Evolutionary conservation across 1,284 basidiomycete species (phyloP).

Genomic region (Melanopsichium pennsylvanicum): DNA sequence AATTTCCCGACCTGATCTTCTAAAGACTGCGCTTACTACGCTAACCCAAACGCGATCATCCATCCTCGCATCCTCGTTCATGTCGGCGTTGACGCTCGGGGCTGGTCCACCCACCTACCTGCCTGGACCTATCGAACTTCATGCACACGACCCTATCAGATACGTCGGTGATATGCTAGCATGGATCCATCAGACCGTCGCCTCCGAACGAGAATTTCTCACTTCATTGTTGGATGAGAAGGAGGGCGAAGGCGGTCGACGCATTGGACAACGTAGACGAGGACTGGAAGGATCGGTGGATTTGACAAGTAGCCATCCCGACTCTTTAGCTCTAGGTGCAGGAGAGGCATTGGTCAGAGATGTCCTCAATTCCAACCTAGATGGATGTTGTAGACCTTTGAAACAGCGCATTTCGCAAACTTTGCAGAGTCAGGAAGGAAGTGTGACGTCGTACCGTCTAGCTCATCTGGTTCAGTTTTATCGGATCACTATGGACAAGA

Average conservation of each 20-base stretch:
- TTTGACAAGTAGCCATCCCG: conserved; percentile 20
- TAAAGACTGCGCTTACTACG: conserved; percentile 71
- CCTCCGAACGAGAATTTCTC: conserved; percentile 82
- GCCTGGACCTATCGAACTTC: conserved; percentile 92
- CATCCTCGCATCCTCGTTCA: conserved; percentile 80
- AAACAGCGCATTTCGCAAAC: conserved; percentile 85
- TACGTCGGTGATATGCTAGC: conserved; percentile 99
- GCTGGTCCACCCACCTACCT: conserved; percentile 77
- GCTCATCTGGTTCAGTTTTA: conserved; percentile 95
- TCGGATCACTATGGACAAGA: conserved; percentile 86
- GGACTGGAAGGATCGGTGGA: conserved; percentile 53
- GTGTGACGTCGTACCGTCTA: conserved; percentile 87
- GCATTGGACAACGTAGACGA: conserved; percentile 41
- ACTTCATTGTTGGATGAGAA: conserved; percentile 46
- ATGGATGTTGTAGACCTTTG: conserved; percentile 80
- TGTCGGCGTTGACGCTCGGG: conserved; percentile 86
- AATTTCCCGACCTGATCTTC: conserved; percentile 71
- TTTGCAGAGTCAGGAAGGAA: conserved; percentile 87
- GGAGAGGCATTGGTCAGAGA: conserved; percentile 70
- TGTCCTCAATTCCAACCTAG: conserved; percentile 81
- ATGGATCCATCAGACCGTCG: conserved; percentile 96
- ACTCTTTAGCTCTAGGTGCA: conserved; percentile 12
- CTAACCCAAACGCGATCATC: conserved; percentile 84
- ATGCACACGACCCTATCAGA: conserved; percentile 93
- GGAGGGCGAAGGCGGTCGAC: conserved; percentile 68